Evolutionary conservation across 139 green algal genomes (phyloP).

Genomic region (Chara braunii): DNA sequence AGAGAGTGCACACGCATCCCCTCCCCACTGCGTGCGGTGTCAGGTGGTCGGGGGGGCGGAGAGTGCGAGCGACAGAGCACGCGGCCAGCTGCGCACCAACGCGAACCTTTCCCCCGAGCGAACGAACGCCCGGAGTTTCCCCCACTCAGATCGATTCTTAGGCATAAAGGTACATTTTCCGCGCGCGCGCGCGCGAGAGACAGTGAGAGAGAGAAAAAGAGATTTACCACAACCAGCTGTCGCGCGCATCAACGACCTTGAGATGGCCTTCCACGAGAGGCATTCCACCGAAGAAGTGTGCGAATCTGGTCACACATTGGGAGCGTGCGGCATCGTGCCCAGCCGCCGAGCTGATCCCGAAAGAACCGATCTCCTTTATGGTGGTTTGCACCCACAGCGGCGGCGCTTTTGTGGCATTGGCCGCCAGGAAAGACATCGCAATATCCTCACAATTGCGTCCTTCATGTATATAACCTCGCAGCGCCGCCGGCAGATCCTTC

Average conservation of each 20-base stretch:
- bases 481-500: slow-evolving; percentile 36
- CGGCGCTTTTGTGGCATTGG: slow-evolving; percentile 13
- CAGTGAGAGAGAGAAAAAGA: not conserved
- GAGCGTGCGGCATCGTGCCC: not conserved
- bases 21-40: not conserved
- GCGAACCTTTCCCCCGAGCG: not conserved
- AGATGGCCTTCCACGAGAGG: slow-evolving; percentile 9
- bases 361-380: slow-evolving; percentile 7
- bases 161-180: not conserved
- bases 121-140: not conserved
- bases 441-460: slow-evolving; percentile 52
- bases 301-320: slow-evolving; percentile 16
- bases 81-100: not conserved
- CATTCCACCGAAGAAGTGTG: slow-evolving; percentile 4
- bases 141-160: not conserved
- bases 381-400: slow-evolving; percentile 36
- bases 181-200: not conserved
- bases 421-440: slow-evolving; percentile 45
- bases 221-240: not conserved
- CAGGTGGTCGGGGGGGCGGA: not conserved
- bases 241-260: slow-evolving; percentile 15
- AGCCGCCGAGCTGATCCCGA: slow-evolving; percentile 10
- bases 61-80: not conserved
- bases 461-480: slow-evolving; percentile 48
- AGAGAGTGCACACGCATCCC: not conserved